Conservation (phyloP, 306 rosid genomes). For the Glycine soja region DNA sequence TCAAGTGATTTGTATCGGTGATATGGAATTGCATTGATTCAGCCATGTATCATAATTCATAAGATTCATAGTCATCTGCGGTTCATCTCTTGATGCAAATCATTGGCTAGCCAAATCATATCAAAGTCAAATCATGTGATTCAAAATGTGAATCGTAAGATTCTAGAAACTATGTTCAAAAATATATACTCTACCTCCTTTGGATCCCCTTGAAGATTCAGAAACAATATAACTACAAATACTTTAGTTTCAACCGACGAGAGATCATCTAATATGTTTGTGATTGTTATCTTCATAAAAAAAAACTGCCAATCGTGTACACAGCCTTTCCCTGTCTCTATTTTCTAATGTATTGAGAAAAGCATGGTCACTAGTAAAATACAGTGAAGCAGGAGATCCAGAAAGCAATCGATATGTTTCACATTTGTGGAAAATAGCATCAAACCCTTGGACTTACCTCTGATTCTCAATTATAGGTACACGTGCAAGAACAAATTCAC, state of each 20-base stretch:
- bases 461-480: slow-evolving; percentile 90
- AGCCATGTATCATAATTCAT: background rate
- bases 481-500: slow-evolving; percentile 95
- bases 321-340: too few species aligned
- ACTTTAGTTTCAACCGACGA: slow-evolving; percentile 5
- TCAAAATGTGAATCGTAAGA: too few species aligned
- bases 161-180: too few species aligned
- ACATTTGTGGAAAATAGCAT: background rate
- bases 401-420: slow-evolving; percentile 17
- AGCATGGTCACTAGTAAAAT: slow-evolving; percentile 2
- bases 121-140: too few species aligned
- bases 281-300: too few species aligned
- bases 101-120: background rate
- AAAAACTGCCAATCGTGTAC: too few species aligned
- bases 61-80: background rate
- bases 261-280: too few species aligned
- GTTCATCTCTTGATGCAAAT: background rate
- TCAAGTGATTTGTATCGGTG: background rate
- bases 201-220: background rate
- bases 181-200: too few species aligned
- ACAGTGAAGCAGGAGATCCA: background rate
- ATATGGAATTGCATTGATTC: background rate
- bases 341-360: slow-evolving; percentile 2
- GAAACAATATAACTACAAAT: background rate
- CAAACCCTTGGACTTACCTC: slow-evolving; percentile 56